phyloP scores from a whole-genome alignment of 2,329 filamentous ascomycete genomes.

The Rhinocladiella similis region DNA sequence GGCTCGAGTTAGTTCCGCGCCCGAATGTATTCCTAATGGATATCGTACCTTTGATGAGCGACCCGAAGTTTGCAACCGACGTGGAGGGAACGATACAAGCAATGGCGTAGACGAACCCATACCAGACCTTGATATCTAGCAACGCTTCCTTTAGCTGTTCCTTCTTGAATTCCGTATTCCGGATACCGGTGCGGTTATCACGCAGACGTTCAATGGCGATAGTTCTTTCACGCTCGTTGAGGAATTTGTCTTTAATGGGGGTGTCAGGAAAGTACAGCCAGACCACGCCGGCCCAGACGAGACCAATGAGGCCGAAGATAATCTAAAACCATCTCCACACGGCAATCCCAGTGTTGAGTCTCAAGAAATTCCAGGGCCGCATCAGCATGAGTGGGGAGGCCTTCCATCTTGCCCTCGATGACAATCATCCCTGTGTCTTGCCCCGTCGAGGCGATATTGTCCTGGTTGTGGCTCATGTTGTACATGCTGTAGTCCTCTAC shows the following conservation, averaged over 20 bases:
- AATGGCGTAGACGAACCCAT: conserved; percentile 30
- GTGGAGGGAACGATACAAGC: neutral
- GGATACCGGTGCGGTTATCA: conserved; percentile 57
- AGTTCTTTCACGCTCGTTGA: conserved; percentile 50
- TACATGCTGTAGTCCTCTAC: too few species aligned
- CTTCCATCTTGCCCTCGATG: neutral
- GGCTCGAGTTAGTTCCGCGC: too few species aligned
- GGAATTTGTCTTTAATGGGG: conserved; percentile 52
- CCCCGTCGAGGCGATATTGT: neutral
- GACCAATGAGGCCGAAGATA: neutral
- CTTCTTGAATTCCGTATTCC: conserved; percentile 52
- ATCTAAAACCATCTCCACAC: neutral
- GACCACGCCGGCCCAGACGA: neutral
- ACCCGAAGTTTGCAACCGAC: neutral
- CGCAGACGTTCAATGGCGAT: conserved; percentile 57
- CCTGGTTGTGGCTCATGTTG: neutral
- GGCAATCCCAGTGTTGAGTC: neutral
- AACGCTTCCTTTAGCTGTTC: conserved; percentile 45
- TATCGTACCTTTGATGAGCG: neutral
- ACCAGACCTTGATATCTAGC: conserved; percentile 39
- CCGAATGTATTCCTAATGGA: too few species aligned
- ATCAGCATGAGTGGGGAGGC: neutral
- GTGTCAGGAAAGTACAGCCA: conserved; percentile 51
- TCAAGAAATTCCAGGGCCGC: neutral
- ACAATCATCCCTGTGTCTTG: neutral